A percentile compares a stretch with the other conserved stretches of the same genome.
These are phyloP conservation scores for Diaporthe citrichinensis DNA, from an alignment of 2,329 filamentous ascomycete species.

Conservation along the genomic window DNA sequence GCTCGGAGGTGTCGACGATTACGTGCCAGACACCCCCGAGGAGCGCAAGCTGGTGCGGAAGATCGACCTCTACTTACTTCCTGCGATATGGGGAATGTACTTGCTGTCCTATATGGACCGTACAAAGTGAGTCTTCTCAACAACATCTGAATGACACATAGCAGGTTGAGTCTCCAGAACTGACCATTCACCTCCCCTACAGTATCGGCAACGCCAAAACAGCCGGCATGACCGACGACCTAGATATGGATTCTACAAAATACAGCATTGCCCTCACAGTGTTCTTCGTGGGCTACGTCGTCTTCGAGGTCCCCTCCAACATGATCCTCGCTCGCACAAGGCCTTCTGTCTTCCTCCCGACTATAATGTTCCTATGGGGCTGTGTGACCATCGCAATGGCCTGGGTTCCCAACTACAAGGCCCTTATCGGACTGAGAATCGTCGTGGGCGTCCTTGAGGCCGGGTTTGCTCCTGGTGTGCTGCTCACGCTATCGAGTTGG, in stretches of 20 bases:
- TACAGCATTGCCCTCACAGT: conserved; percentile 59
- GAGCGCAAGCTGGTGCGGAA: conserved; percentile 47
- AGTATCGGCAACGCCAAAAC: conserved; percentile 57
- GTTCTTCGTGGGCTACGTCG: conserved; percentile 58
- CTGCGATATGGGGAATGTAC: conserved; percentile 57
- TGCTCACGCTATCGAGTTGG: conserved; percentile 75
- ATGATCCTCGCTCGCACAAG: conserved; percentile 59
- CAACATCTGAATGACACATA: too few species aligned
- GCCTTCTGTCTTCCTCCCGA: conserved; percentile 55
- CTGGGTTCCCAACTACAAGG: conserved; percentile 52
- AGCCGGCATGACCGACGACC: conserved; percentile 57
- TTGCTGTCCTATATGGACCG: conserved; percentile 59
- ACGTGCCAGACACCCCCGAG: conserved; percentile 35
- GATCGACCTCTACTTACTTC: conserved; percentile 57
- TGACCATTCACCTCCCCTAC: neutral
- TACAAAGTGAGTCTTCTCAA: conserved; percentile 55
- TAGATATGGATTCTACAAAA: conserved; percentile 56
- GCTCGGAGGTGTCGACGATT: neutral
- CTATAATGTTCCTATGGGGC: conserved; percentile 58
- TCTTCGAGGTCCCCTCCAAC: conserved; percentile 62
- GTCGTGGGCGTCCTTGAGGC: conserved; percentile 68
- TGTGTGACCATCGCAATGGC: conserved; percentile 56
- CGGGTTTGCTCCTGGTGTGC: conserved; percentile 69
- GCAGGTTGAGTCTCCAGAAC: neutral
- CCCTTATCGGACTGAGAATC: conserved; percentile 57